Evolutionary conservation across 805 yeast genomes (phyloP).

Genomic region (Hanseniaspora mollemarum): DNA sequence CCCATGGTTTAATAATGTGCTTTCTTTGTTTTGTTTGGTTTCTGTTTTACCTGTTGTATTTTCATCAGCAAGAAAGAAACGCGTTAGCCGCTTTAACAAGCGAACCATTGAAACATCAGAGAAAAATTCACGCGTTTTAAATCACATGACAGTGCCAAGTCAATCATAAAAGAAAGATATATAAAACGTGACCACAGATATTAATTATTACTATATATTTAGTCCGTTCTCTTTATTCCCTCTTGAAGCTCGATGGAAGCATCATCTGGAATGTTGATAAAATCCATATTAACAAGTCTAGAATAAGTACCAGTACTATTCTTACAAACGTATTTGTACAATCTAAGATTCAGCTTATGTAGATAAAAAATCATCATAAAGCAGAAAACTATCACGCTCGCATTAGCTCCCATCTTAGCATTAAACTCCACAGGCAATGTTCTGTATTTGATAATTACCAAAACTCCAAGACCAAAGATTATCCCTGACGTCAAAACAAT

Average conservation of each 20-base stretch:
- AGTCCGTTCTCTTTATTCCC: background rate
- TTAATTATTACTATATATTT: no score
- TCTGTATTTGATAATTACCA: constrained; percentile 30
- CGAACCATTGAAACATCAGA: no score
- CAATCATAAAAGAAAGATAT: no score
- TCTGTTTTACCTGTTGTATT: background rate
- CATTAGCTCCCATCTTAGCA: constrained; percentile 18
- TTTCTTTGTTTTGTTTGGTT: background rate
- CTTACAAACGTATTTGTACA: constrained; percentile 16
- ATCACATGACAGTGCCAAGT: no score
- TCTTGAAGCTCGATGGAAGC: background rate
- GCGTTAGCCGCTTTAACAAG: no score
- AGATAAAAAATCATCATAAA: constrained; percentile 18
- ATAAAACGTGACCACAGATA: no score
- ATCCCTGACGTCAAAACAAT: constrained; percentile 24
- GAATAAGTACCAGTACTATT: constrained; percentile 10
- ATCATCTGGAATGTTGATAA: background rate
- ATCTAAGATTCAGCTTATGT: constrained; percentile 20
- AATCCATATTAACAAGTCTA: background rate
- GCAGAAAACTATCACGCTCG: constrained; percentile 20
- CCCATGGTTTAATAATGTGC: constrained; percentile 49
- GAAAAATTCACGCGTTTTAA: constrained; percentile 11
- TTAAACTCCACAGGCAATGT: constrained; percentile 24
- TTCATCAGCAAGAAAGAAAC: background rate
- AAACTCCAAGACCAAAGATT: constrained; percentile 30